Evolutionary conservation across 2,329 filamentous ascomycete species (phyloP), one percentile per base, ranked within the genome.

Genomic region (Chrysosporium queenslandicum): DNA sequence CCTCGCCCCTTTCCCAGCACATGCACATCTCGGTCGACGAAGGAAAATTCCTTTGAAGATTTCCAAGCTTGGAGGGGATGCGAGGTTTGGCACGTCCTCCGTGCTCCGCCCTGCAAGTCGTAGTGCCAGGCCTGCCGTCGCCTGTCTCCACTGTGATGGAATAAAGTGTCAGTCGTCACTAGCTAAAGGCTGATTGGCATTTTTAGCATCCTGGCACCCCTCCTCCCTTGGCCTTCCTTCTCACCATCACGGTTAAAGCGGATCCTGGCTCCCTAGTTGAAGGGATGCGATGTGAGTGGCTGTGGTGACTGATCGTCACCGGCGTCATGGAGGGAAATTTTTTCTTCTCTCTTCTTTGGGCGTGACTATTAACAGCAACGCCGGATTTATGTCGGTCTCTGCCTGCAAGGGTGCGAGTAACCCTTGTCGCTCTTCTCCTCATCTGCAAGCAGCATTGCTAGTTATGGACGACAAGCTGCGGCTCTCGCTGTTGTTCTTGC

Each of bases 241-340:
- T 37, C 34, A 16, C 12, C 34, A 37, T 46, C 30, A 46, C 43
- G 43, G 43, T 36, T 46, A 46, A 46, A 46, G 43, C 43, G 43
- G 43, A 46, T 34, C 43, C 43, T 8, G 7, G 29, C 18, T 3
- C 11, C 16, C 43, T 7, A 23, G 3, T n/a, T 11, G 7, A 16
- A 43, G 32, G 4, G 6, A 30, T 32, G 43, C 36, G 43, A 34
- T 46, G 43, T 29, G 42, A 46, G 42, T 46, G 43, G 43, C 43
- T 46, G 29, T 36, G 29, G n/a, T 21, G 27, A 46, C 36, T 4
- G 43, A 46, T 36, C 43, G 30, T 29, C 41, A 30, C 23, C 27
- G 21, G 25, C 27, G 43, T 46, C 30, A 23, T 34, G 30, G 29
- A 6, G 30, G 43, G 30, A 46, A 46, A 34, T 46, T 46, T 46